Evolutionary conservation across 495 filamentous ascomycete species (phyloP).

Genomic region (Tuber calosporum): DNA sequence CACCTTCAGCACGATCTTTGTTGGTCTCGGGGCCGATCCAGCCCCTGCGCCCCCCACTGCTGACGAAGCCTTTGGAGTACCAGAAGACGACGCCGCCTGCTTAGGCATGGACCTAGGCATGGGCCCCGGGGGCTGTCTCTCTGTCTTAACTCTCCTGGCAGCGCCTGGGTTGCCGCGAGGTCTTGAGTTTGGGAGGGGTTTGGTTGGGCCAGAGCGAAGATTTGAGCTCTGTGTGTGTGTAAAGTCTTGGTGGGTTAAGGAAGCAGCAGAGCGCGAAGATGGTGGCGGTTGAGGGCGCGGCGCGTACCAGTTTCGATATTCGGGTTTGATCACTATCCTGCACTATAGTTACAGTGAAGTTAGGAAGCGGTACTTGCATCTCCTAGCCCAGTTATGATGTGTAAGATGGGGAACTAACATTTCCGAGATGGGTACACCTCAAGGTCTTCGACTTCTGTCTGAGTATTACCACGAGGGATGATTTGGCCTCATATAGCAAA

Average conservation of each 20-base stretch:
- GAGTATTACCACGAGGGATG: conserved; percentile 56
- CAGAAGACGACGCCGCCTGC: conserved; percentile 8
- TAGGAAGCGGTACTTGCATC: conserved; percentile 12
- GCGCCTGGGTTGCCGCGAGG: conserved; percentile 29
- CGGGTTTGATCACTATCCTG: conserved; percentile 26
- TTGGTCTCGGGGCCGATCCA: conserved; percentile 25
- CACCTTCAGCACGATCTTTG: conserved; percentile 34
- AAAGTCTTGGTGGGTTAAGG: conserved; percentile 16
- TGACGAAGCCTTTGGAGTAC: conserved; percentile 17
- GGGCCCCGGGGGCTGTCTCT: conserved; percentile 21
- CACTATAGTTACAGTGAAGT: conserved; percentile 15
- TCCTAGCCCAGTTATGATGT: background rate
- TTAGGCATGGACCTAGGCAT: conserved; percentile 34
- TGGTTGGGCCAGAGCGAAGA: conserved; percentile 16
- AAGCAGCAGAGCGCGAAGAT: conserved; percentile 4
- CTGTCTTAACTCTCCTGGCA: conserved; percentile 15
- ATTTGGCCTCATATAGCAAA: conserved; percentile 62
- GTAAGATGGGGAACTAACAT: conserved; percentile 44
- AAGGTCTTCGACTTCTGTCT: conserved; percentile 62
- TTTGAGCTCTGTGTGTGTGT: background rate
- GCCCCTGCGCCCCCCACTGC: conserved; percentile 16
- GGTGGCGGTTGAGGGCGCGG: background rate
- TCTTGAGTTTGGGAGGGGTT: conserved; percentile 34
- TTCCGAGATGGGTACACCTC: conserved; percentile 57
- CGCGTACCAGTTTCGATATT: background rate